A percentile compares a stretch with the other conserved stretches of the same genome.
Conservation (phyloP, 2,329 filamentous ascomycete genomes). For the Aspergillus piperis region DNA sequence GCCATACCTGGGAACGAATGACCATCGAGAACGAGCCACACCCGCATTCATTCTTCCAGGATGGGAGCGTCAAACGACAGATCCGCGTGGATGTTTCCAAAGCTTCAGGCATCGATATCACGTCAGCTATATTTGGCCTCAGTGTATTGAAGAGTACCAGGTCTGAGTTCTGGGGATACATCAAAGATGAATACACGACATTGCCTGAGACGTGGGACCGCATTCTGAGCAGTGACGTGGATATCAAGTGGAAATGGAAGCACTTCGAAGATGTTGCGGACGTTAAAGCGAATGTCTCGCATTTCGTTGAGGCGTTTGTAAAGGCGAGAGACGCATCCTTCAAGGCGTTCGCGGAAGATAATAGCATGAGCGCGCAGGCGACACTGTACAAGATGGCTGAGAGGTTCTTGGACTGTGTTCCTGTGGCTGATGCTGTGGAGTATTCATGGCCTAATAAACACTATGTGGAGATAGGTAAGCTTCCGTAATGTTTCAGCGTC, state of each 20-base stretch:
- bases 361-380: neutral
- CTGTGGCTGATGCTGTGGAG: neutral
- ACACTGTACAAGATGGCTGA: neutral
- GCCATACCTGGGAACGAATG: neutral
- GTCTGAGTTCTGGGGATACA: neutral
- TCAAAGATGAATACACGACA: neutral
- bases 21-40: neutral
- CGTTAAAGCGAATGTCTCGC: neutral
- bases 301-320: neutral
- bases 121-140: neutral
- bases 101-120: neutral
- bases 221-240: neutral
- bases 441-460: neutral
- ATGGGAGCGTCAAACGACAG: neutral
- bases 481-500: neutral
- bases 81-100: neutral
- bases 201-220: neutral
- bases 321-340: neutral
- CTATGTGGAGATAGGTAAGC: neutral
- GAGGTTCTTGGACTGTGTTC: neutral
- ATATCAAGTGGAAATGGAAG: neutral
- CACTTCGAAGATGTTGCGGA: neutral
- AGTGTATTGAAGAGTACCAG: neutral
- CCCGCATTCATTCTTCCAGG: neutral
- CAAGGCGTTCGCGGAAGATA: neutral